Conservation (phyloP, 345 rosid genomes). For the Noccaea caerulescens region DNA sequence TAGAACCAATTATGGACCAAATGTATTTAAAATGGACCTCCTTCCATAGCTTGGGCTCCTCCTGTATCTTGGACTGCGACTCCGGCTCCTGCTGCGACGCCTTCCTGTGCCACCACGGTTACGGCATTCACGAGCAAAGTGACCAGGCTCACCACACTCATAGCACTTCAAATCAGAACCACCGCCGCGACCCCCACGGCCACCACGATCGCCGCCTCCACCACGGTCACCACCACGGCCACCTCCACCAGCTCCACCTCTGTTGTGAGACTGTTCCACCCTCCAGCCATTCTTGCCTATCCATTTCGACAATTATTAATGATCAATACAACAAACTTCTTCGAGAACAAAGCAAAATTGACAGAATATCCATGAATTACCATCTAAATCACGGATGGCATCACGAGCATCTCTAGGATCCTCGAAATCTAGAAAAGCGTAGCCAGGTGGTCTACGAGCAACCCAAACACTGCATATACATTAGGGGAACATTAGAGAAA, state of each 20-base stretch:
- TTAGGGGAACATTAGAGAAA: background rate
- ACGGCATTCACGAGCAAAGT: conserved; percentile 91
- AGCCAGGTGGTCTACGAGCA: conserved; percentile 97
- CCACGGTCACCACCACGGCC: conserved; percentile 56
- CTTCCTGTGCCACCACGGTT: conserved; percentile 74
- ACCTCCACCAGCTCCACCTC: conserved; percentile 65
- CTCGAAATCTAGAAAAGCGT: conserved; percentile 84
- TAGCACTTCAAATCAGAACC: conserved; percentile 90
- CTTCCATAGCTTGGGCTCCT: conserved; percentile 89
- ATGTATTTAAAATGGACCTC: conserved; percentile 46
- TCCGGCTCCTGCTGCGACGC: conserved; percentile 62
- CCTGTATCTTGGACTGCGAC: conserved; percentile 85
- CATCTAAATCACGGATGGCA: conserved; percentile 80
- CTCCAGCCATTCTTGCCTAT: conserved; percentile 92
- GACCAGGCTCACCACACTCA: conserved; percentile 93
- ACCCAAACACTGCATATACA: conserved; percentile 77
- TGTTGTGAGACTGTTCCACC: conserved; percentile 86
- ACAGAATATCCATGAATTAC: conserved; percentile 42
- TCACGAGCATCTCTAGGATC: conserved; percentile 83
- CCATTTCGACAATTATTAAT: background rate
- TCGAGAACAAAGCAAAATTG: background rate
- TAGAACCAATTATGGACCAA: background rate
- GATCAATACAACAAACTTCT: background rate
- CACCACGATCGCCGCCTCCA: conserved; percentile 46
- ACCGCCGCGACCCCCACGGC: conserved; percentile 73